Evolutionary conservation across 116 monocot species (phyloP).

Genomic region (Trichopus zeylanicus): DNA sequence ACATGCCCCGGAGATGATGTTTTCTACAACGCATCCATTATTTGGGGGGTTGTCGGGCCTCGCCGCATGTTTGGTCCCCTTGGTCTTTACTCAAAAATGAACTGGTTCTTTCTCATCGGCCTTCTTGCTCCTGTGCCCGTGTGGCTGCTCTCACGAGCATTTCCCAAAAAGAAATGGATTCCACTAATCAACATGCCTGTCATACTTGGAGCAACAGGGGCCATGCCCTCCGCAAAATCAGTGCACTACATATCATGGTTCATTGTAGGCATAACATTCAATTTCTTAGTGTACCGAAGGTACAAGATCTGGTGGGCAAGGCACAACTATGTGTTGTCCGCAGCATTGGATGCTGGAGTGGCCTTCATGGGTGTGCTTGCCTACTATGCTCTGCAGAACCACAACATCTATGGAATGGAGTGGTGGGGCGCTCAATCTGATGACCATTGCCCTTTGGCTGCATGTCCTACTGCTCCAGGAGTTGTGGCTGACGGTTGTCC

Average conservation of each 20-base stretch:
- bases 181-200: constrained; percentile 16
- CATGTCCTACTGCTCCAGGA: constrained; percentile 1
- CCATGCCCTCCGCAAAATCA: constrained; percentile 5
- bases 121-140: too few relatives aligned
- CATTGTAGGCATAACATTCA: constrained; percentile 5
- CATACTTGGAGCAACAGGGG: neutral
- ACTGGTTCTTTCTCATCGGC: too few relatives aligned
- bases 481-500: neutral
- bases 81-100: too few relatives aligned
- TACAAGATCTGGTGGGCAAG: constrained; percentile 4
- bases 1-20: too few relatives aligned
- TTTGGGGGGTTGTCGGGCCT: too few relatives aligned
- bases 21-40: too few relatives aligned
- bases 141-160: too few relatives aligned
- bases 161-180: too few relatives aligned
- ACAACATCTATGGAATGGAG: neutral
- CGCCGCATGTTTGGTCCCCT: too few relatives aligned
- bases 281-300: constrained; percentile 6
- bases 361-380: neutral
- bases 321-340: constrained; percentile 10
- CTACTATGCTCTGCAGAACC: neutral
- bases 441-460: neutral
- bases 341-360: constrained; percentile 6
- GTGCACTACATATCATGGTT: constrained; percentile 11
- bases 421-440: neutral